Evolutionary conservation across 805 yeast species (phyloP), one percentile per base, ranked within the genome.

Genomic region (Lachancea nothofagi): DNA sequence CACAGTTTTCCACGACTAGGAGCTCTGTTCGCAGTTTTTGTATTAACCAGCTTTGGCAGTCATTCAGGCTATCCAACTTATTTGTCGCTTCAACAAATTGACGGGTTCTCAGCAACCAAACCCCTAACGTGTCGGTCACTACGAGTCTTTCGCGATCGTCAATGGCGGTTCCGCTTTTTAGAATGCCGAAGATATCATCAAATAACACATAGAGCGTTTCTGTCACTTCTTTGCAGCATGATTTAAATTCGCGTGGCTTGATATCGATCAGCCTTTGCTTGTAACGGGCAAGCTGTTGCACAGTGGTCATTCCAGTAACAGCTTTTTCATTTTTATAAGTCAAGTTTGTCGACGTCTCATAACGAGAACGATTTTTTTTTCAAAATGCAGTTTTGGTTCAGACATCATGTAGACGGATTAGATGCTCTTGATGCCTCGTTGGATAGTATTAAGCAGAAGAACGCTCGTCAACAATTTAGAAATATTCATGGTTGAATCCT

Each of bases 101-200:
- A 3, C 62, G 49, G 2, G 75, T 62, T 49, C 94, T 65, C 10
- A 75, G 66, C 2, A 81, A 49, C 80, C 89, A 83, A 4, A 86
- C 68, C 1, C 85, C 62, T 20, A 83, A 53, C 0, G 82, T 65
- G 50, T 86, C 95, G 32, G 76, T 70, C 12, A 75, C 66, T 0
- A 67, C 15, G 0, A 77, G 65, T 36, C 62, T 52, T 17, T 31
- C 34, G 14, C 33, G 36, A 18, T 42, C 46, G 13, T 34, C 33
- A 19, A 33, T 35, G 18, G 36, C 43, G 29, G 24, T 39, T 17
- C 31, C 41, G 9, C 31, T 38, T 19, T 28, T 30, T 26, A 45
- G 24, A 22, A 21, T 13, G 10, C 12, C 21, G 12, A 42, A 19
- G 20, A 45, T n/a, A 7, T 33, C 32, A 13, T 40, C 24, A 24